Evolutionary conservation across 257 asterid genomes (phyloP).

Genomic region (Nicotiana tomentosiformis): DNA sequence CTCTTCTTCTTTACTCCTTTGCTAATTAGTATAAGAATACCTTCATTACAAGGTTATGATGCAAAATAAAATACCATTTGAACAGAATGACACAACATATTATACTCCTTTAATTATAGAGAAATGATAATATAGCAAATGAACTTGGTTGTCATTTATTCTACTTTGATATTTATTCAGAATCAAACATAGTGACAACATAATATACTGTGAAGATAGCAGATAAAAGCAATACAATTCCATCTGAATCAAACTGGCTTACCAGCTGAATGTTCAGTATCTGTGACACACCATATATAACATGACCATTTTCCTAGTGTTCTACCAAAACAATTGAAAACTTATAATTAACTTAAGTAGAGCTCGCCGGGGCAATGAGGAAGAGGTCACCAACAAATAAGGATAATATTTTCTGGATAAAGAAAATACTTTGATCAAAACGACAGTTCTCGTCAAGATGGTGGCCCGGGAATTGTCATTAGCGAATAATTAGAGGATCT

Average conservation of each 20-base stretch:
- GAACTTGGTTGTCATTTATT: neutral
- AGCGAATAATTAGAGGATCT: neutral
- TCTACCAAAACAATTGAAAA: neutral
- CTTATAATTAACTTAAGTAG: neutral
- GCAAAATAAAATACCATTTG: neutral
- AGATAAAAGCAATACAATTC: neutral
- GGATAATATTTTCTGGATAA: neutral
- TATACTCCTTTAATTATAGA: neutral
- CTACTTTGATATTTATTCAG: neutral
- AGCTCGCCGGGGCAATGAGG: neutral
- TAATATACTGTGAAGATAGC: neutral
- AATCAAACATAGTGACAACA: neutral
- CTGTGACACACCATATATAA: neutral
- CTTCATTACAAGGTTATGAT: neutral
- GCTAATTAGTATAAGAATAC: neutral
- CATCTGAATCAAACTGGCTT: neutral
- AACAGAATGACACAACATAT: neutral
- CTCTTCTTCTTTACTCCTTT: neutral
- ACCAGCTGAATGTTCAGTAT: neutral
- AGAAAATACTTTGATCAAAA: neutral
- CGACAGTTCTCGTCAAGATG: neutral
- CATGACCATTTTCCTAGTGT: neutral
- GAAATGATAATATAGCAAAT: neutral
- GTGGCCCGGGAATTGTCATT: neutral
- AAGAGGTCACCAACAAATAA: neutral